Conservation (phyloP, 345 rosid genomes). For the Citrus hindsii region DNA sequence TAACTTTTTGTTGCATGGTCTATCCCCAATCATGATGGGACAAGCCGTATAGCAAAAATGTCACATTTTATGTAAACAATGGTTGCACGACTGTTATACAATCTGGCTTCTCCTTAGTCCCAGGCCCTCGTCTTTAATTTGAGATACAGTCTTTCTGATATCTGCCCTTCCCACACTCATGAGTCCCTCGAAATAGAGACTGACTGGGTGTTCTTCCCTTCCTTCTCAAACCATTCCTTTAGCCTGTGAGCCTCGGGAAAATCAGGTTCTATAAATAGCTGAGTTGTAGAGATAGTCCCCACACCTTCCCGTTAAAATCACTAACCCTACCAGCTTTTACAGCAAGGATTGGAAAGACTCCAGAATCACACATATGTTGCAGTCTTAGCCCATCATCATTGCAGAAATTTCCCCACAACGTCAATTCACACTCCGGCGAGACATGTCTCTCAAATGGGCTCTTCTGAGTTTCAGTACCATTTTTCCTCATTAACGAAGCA, state of each 20-base stretch:
- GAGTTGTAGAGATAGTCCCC: conserved; percentile 74
- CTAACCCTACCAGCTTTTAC: conserved; percentile 69
- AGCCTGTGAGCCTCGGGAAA: conserved; percentile 61
- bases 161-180: conserved; percentile 51
- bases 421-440: conserved; percentile 83
- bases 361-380: conserved; percentile 77
- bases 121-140: conserved; percentile 85
- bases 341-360: conserved; percentile 70
- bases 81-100: conserved; percentile 76
- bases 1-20: conserved; percentile 79
- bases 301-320: conserved; percentile 83
- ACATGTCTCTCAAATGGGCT: conserved; percentile 83
- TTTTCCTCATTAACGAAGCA: conserved; percentile 64
- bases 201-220: conserved; percentile 56
- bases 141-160: conserved; percentile 59
- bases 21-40: conserved; percentile 76
- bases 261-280: conserved; percentile 71
- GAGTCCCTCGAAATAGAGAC: conserved; percentile 76
- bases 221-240: conserved; percentile 75
- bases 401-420: conserved; percentile 88
- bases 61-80: conserved; percentile 63
- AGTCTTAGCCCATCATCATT: conserved; percentile 67
- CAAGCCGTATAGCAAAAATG: conserved; percentile 95
- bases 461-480: conserved; percentile 75
- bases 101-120: conserved; percentile 93